Evolutionary conservation across 2,329 filamentous ascomycete genomes (phyloP), one percentile per base, ranked within the genome.

Genomic region (Neospermospora avenae): DNA sequence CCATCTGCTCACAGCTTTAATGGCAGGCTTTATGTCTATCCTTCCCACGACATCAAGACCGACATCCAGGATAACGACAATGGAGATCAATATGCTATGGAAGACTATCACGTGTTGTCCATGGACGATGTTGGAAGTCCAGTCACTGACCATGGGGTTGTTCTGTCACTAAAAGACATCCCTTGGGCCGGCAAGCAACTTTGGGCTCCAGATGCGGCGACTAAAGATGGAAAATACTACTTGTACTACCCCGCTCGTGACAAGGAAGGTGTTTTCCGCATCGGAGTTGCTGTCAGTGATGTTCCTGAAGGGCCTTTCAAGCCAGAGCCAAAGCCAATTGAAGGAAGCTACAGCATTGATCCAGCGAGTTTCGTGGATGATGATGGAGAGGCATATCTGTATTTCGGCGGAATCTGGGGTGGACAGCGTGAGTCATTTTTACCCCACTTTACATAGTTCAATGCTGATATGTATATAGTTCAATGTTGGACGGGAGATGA

Each of bases 61-160:
- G 82, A 85, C 74, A 89, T 91, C 73, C 60, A 82, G 59, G 87
- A 88, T 79, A 92, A 93, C 77, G 89, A 92, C 80, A 91, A 91
- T 80, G 89, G 89, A 71, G 89, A 91, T 76, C 89, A 92, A 73
- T 92, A 91, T 73, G 89, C 91, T 77, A 93, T 92, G 89, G 81
- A 77, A 58, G 89, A 93, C 77, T 93, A 93, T 80, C 89, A 92
- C 74, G 89, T 93, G 72, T 86, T 92, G 74, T 77, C 76, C 28
- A 74, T 84, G 60, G 80, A 84, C 58, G 77, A 80, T 1, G 76
- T 84, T 24, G 80, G 80, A 62, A 77, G 78, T 0, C 77, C 79
- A 18, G 87, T 91, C 2, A 86, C 80, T 20, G 89, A 92, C 76
- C 89, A 92, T 75, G 89, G 89, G 68, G 79, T 89, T 52, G 88